Evolutionary conservation across 1,284 basidiomycete species (phyloP), one percentile per base, ranked within the genome.

Genomic region (Xerocomus amazonicus): DNA sequence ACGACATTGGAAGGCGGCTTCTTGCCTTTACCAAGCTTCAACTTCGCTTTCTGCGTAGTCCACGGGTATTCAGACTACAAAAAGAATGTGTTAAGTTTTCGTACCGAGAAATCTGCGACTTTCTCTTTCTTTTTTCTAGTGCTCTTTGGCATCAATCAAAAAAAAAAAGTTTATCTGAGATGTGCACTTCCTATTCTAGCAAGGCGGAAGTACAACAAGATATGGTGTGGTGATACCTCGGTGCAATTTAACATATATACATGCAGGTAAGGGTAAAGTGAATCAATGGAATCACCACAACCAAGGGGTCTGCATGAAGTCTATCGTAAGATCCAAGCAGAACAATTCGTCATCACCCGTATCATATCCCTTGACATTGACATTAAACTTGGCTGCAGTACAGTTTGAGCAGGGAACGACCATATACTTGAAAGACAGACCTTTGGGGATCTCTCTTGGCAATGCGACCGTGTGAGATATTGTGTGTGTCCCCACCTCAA

Each of bases 11-110:
- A 80, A 9, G 92, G 78, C 8, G 74, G 64, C 63, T 90, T 83
- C 69, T 96, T 98, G 43, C 91, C 92, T 69, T 96, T 98, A 32
- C 96, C 96, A 44, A 99, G 87, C 71, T 97, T 98, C 41, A 96
- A 79, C 69, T 92, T 97, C 23, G 91, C 84, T 91, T 96, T 97
- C 92, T 97, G 70, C 31, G 17, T 37, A 47, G 41, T 16, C 28
- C 38, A 47, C 31, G 29, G 55, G 12, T 14, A 35, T 44, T 61
- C 14, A 55, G 48, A 48, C 40, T 26, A 16, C 51, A 29, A 38
- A 43, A 37, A 33, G 38, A 9, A 36, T 37, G 10, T n/a, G 34
- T 29, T 12, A 2, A 29, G 41, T 6, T 26, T 46, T 44, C 62
- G 73, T 63, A 92, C 92, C 40, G 83, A 77, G 58, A 97, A 96